Evolutionary conservation across 179 eudicot species (phyloP).

Genomic region (Monotropa hypopitys): DNA sequence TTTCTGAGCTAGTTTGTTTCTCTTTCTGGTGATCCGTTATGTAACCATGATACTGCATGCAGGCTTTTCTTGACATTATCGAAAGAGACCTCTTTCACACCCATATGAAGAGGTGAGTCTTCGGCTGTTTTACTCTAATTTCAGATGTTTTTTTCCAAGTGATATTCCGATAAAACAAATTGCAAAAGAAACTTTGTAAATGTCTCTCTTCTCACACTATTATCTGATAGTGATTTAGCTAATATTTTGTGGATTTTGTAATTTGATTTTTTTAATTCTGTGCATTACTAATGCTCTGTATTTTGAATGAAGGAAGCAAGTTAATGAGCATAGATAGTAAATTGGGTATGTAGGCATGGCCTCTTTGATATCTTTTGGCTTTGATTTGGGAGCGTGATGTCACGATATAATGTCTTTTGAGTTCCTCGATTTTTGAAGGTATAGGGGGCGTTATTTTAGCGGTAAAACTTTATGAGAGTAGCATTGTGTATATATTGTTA

Average conservation of each 20-base stretch:
- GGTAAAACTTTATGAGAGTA: too few species aligned
- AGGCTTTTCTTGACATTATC: slow-evolving; percentile 84
- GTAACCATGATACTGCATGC: slow-evolving; percentile 18
- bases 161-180: background rate
- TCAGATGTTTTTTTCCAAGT: background rate
- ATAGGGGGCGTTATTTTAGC: too few species aligned
- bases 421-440: too few species aligned
- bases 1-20: background rate
- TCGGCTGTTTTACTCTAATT: background rate
- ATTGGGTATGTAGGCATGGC: too few species aligned
- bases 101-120: slow-evolving; percentile 67
- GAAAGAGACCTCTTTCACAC: slow-evolving; percentile 77
- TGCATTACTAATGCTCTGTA: too few species aligned
- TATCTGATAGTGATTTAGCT: background rate
- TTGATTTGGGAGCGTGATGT: too few species aligned
- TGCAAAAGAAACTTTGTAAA: background rate
- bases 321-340: too few species aligned
- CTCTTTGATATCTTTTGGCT: too few species aligned
- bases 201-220: background rate
- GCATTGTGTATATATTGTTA: too few species aligned
- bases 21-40: slow-evolving; percentile 4
- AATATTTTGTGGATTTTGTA: background rate
- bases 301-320: too few species aligned
- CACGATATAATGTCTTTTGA: too few species aligned
- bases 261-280: background rate